Evolutionary conservation across 805 yeast genomes (phyloP).

Genomic region (Candida argentea): DNA sequence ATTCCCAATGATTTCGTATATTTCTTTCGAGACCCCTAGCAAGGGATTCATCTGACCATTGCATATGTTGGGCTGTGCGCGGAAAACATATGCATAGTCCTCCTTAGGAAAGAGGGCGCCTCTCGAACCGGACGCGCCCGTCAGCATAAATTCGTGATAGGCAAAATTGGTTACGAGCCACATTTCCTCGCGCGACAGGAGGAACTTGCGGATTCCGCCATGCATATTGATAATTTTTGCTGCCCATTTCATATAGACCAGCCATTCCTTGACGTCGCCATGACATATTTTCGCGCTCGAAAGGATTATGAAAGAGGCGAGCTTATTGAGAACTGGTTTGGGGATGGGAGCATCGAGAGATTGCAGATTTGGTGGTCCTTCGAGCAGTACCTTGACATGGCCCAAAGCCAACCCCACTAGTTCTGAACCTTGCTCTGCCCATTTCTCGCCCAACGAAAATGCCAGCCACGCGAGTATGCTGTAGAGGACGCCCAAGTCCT

Average conservation of each 20-base stretch:
- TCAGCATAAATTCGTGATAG: conserved; percentile 67
- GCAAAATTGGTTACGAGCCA: conserved; percentile 74
- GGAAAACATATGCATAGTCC: conserved; percentile 47
- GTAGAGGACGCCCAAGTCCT: conserved; percentile 40
- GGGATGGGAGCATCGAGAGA: too few relatives aligned
- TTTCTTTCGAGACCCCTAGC: conserved; percentile 60
- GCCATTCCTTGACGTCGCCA: conserved; percentile 76
- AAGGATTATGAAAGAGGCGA: conserved; percentile 59
- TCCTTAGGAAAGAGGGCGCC: conserved; percentile 56
- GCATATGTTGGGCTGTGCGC: conserved; percentile 22
- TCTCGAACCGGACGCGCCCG: conserved; percentile 46
- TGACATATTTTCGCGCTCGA: conserved; percentile 77
- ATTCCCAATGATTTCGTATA: conserved; percentile 60
- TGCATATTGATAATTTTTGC: conserved; percentile 48
- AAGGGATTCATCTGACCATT: conserved; percentile 52
- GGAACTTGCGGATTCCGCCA: conserved; percentile 53
- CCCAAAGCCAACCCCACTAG: conserved; percentile 39
- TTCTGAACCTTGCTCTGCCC: conserved; percentile 38
- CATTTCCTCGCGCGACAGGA: conserved; percentile 47
- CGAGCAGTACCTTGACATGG: conserved; percentile 18
- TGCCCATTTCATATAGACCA: conserved; percentile 53
- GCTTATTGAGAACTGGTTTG: conserved; percentile 33
- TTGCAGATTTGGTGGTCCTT: conserved; percentile 21
- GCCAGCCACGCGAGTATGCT: conserved; percentile 49
- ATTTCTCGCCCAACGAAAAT: conserved; percentile 36